Conservation (phyloP, 2,329 filamentous ascomycete species). For the Ambrosiella beaveri region DNA sequence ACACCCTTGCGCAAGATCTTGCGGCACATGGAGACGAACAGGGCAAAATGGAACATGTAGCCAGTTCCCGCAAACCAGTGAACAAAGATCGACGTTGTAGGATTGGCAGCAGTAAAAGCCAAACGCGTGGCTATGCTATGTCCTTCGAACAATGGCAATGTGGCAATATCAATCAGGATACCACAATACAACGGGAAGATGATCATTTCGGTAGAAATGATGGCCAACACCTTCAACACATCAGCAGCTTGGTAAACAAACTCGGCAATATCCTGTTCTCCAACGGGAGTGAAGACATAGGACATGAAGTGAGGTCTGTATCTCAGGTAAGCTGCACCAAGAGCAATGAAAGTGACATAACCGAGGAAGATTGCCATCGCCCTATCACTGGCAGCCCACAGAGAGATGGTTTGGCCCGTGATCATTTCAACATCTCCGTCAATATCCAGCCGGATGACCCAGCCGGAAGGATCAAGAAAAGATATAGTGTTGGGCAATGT, state of each 20-base stretch:
- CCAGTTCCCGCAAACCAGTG: slow-evolving; percentile 98
- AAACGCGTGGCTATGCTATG: slow-evolving; percentile 63
- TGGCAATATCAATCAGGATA: slow-evolving; percentile 68
- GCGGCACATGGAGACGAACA: slow-evolving; percentile 97
- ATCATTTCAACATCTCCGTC: slow-evolving; percentile 28
- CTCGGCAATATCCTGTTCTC: slow-evolving; percentile 67
- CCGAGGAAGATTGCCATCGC: slow-evolving; percentile 61
- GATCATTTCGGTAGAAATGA: slow-evolving; percentile 98
- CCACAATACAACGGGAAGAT: slow-evolving; percentile 93
- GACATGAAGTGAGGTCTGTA: slow-evolving; percentile 33
- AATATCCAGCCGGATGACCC: slow-evolving; percentile 40
- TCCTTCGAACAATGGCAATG: slow-evolving; percentile 75
- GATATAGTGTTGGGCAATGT: slow-evolving; percentile 13
- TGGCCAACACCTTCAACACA: slow-evolving; percentile 92
- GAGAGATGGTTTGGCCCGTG: slow-evolving; percentile 27
- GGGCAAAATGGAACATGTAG: slow-evolving; percentile 98
- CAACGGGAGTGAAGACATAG: slow-evolving; percentile 32
- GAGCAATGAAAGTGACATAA: slow-evolving; percentile 57
- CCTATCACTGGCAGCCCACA: slow-evolving; percentile 50
- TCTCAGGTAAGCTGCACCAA: slow-evolving; percentile 65
- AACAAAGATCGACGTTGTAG: slow-evolving; percentile 82
- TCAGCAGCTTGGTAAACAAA: slow-evolving; percentile 82
- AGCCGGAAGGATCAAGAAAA: slow-evolving; percentile 32
- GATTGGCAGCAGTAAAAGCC: slow-evolving; percentile 59
- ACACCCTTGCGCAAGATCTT: slow-evolving; percentile 94